Evolutionary conservation across 805 yeast species (phyloP), one percentile per base, ranked within the genome.

Genomic region (Starmerella apicola): DNA sequence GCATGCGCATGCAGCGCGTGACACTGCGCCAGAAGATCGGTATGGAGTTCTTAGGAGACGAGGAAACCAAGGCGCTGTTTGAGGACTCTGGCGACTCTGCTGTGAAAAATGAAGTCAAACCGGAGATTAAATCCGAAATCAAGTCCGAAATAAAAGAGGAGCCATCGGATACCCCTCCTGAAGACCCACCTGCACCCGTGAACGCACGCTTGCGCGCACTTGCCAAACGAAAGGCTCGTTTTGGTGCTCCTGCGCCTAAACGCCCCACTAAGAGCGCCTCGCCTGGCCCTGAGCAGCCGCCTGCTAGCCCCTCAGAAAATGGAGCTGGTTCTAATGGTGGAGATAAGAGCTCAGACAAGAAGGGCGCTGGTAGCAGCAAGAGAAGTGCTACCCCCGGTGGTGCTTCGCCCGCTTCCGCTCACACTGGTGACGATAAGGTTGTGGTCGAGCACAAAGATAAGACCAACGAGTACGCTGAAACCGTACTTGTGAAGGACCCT

Each of bases 191-290:
- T 25, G 28, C 27, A 9, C 37, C 49, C 12, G 48, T 61, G 1
- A 56, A 53, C 33, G 68, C 94, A 0, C 73, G 96, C 57, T 71
- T 85, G 68, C 72, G 83, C 45, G 97, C 95, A 1, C 75, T 88
- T 82, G 95, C 95, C n/a, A 80, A 81, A 52, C 71, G 97, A 53
- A 77, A 79, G 55, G 91, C 94, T 4, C 83, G 81, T 56, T 76
- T 74, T 38, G 55, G 56, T 15, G 46, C 55, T 16, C 52, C 49
- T 1, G 38, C 50, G 7, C 34, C 46, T 15, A 61, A 63, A 24
- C 50, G 56, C 6, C 48, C 45, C 13, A 48, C 46, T 16, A 40
- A 50, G 10, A 51, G 45, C 37, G 22, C 28, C 2, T 26, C 7
- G 30, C 24, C 4, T 12, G 5, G 3, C 25, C 21, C 7, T 12